These are phyloP conservation scores for Amesomyces nigricolor DNA, from an alignment of 2,329 filamentous ascomycete genomes.

Conservation along the genomic window DNA sequence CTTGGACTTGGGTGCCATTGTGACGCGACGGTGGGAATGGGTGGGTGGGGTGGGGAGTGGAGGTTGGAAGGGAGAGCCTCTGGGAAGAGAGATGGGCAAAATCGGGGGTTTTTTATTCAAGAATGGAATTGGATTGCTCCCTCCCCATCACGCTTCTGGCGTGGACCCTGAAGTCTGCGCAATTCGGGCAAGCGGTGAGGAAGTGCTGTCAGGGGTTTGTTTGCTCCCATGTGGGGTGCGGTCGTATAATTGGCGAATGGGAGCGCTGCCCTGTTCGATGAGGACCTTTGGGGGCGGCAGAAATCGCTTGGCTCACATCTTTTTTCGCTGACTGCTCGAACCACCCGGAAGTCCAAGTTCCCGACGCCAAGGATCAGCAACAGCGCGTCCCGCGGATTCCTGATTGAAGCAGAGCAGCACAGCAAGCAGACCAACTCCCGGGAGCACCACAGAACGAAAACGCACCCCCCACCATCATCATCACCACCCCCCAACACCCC, in stretches of 20 bases:
- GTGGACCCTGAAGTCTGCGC: not conserved
- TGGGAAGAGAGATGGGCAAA: not conserved
- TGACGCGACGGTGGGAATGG: not conserved
- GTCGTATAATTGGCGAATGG: not conserved
- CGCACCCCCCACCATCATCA: slow-evolving; percentile 2
- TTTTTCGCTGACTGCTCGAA: slow-evolving; percentile 12
- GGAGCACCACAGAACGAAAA: not conserved
- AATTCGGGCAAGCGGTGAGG: slow-evolving; percentile 11
- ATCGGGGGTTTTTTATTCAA: not conserved
- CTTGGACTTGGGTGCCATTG: slow-evolving; percentile 23
- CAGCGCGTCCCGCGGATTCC: slow-evolving; percentile 1
- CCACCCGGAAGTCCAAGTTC: slow-evolving; percentile 15
- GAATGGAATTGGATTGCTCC: slow-evolving; percentile 2
- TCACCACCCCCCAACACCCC: not conserved
- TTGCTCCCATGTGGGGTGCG: not conserved
- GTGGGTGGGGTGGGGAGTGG: not conserved
- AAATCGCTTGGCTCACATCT: slow-evolving; percentile 8
- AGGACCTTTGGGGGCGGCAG: slow-evolving; percentile 13
- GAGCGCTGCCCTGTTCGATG: not conserved
- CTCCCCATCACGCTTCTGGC: not conserved
- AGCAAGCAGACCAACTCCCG: not conserved
- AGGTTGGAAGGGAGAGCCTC: not conserved
- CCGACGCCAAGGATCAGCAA: slow-evolving; percentile 14
- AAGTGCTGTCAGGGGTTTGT: not conserved
- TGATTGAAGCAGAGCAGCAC: not conserved